These are phyloP conservation scores for Excoecaria cochinchinensis DNA, from an alignment of 345 rosid genomes.

Conservation along the genomic window DNA sequence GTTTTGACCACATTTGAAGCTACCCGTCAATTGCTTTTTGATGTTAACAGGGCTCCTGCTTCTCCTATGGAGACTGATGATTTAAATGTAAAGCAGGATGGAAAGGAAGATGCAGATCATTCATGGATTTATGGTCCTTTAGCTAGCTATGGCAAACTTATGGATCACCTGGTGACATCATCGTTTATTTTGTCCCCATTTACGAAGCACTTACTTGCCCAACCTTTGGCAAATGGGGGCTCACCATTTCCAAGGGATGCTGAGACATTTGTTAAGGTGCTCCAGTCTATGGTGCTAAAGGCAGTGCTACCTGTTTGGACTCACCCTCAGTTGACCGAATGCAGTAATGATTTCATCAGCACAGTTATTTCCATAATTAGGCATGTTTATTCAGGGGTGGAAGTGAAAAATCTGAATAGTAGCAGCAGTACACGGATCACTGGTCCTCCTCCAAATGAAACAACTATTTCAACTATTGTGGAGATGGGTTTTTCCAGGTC, in stretches of 20 bases:
- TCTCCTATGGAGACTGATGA: constrained; percentile 96
- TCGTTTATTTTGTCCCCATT: constrained; percentile 81
- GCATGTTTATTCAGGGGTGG: constrained; percentile 92
- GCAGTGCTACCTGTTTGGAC: constrained; percentile 91
- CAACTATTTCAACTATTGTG: constrained; percentile 77
- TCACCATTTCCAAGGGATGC: constrained; percentile 77
- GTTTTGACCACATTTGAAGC: constrained; percentile 95
- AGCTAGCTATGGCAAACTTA: constrained; percentile 82
- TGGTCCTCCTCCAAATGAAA: constrained; percentile 92
- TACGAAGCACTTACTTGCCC: constrained; percentile 78
- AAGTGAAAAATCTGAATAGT: constrained; percentile 66
- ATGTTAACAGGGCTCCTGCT: constrained; percentile 62
- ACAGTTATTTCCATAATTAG: constrained; percentile 71
- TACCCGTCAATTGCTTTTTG: constrained; percentile 76
- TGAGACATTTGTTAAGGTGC: constrained; percentile 84
- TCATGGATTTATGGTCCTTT: constrained; percentile 93
- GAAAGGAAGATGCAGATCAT: constrained; percentile 63
- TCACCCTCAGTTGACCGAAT: constrained; percentile 77
- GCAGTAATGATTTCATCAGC: constrained; percentile 75
- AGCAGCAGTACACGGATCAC: constrained; percentile 54
- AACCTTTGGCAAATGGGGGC: constrained; percentile 65
- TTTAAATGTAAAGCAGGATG: constrained; percentile 56
- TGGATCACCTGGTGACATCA: constrained; percentile 95
- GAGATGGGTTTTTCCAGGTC: constrained; percentile 97
- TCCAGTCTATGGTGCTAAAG: constrained; percentile 91